These are phyloP conservation scores for Pyrenula massariospora DNA, from an alignment of 495 filamentous ascomycete genomes.

Conservation along the genomic window DNA sequence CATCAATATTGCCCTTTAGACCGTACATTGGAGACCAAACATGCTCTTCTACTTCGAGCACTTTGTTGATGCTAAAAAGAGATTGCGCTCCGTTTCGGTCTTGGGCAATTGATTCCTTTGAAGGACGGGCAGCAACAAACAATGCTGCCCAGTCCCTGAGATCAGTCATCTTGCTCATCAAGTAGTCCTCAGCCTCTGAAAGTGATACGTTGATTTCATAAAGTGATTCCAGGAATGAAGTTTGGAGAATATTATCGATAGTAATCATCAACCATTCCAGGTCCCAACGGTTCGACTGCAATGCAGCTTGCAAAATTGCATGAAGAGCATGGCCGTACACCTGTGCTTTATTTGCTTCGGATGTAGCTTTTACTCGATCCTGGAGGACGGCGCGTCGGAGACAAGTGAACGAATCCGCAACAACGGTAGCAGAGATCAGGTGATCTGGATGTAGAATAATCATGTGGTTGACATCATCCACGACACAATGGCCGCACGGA, in stretches of 20 bases:
- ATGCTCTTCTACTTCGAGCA: conserved; percentile 94
- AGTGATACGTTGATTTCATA: conserved; percentile 71
- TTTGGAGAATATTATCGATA: conserved; percentile 47
- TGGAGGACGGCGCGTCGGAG: conserved; percentile 82
- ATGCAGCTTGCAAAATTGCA: conserved; percentile 83
- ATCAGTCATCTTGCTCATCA: conserved; percentile 66
- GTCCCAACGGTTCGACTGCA: conserved; percentile 78
- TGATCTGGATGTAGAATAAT: conserved; percentile 93
- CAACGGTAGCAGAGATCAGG: conserved; percentile 82
- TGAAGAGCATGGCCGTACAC: conserved; percentile 88
- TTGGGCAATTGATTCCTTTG: conserved; percentile 63
- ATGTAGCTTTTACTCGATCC: conserved; percentile 81
- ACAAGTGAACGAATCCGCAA: conserved; percentile 87
- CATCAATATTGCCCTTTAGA: conserved; percentile 94
- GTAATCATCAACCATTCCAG: conserved; percentile 45
- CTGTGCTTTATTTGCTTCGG: conserved; percentile 61
- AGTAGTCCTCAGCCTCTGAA: conserved; percentile 57
- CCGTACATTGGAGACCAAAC: conserved; percentile 97
- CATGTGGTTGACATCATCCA: conserved; percentile 72
- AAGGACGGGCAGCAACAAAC: conserved; percentile 61
- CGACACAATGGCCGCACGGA: conserved; percentile 47
- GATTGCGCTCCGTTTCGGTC: conserved; percentile 63
- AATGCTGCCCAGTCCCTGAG: conserved; percentile 70
- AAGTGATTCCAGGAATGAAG: conserved; percentile 70
- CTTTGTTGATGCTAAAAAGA: conserved; percentile 76